A percentile compares a stretch with the other conserved stretches of the same genome.
phyloP scores from a whole-genome alignment of 768 basidiomycete genomes.

The Leccinum imitatum region DNA sequence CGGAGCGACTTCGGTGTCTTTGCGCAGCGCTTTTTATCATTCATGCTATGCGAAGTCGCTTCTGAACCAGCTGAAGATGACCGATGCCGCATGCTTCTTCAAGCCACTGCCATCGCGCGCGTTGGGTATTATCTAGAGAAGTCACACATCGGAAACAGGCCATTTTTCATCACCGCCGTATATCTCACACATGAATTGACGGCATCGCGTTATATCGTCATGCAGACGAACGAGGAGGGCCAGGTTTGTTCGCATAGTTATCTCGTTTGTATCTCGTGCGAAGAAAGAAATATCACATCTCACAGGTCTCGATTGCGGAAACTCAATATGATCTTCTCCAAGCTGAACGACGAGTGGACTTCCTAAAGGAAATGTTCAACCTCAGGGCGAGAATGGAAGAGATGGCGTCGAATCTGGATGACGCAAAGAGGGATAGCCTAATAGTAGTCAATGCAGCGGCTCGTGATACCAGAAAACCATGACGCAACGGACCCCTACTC shows the following conservation, averaged over 20 bases:
- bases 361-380: not conserved
- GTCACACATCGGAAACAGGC: too few relatives aligned
- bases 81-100: too few relatives aligned
- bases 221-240: not conserved
- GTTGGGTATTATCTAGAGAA: too few relatives aligned
- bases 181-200: not conserved
- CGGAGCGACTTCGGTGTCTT: too few relatives aligned
- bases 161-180: too few relatives aligned
- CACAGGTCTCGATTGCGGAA: not conserved
- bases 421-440: not conserved
- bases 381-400: not conserved
- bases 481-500: not conserved
- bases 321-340: not conserved
- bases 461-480: not conserved
- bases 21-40: too few relatives aligned
- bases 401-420: not conserved
- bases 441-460: not conserved
- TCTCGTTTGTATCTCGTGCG: not conserved
- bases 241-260: not conserved
- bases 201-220: not conserved
- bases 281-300: not conserved
- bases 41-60: too few relatives aligned
- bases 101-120: too few relatives aligned
- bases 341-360: not conserved
- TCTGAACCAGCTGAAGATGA: too few relatives aligned